Percentiles rank a stretch among this genome's conserved stretches.
phyloP scores from a whole-genome alignment of 2,329 filamentous ascomycete genomes.

The Lecanicillium sp. region DNA sequence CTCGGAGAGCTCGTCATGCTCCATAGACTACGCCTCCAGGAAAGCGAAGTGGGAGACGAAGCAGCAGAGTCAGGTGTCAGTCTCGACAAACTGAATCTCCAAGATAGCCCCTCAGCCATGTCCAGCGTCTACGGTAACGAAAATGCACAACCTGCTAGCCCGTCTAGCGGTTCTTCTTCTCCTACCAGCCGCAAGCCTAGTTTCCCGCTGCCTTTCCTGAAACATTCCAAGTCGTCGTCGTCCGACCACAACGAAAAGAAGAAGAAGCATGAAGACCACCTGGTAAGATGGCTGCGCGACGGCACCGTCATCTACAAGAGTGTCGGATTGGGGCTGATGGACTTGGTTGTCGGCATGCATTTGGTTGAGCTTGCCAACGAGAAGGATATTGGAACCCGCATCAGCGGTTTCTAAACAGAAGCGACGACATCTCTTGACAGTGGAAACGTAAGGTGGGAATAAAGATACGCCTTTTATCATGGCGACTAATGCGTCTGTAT shows the following conservation, averaged over 20 bases:
- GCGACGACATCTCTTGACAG: neutral
- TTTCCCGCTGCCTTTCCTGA: constrained; percentile 24
- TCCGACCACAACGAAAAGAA: constrained; percentile 22
- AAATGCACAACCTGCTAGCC: constrained; percentile 20
- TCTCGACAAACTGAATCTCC: constrained; percentile 24
- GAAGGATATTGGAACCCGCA: constrained; percentile 44
- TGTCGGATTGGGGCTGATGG: constrained; percentile 60
- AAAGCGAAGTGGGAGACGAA: constrained; percentile 28
- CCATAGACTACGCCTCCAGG: constrained; percentile 34
- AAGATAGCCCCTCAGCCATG: constrained; percentile 28
- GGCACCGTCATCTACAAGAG: constrained; percentile 65
- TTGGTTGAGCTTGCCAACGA: constrained; percentile 47
- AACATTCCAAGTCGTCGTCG: constrained; percentile 17
- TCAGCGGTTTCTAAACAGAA: constrained; percentile 42
- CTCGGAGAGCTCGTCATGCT: constrained; percentile 72
- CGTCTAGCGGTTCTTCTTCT: constrained; percentile 21
- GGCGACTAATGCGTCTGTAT: too few relatives aligned
- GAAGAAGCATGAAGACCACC: constrained; percentile 38
- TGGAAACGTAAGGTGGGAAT: too few relatives aligned
- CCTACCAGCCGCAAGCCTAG: constrained; percentile 21
- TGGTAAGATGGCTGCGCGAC: constrained; percentile 48
- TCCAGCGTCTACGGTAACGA: constrained; percentile 28
- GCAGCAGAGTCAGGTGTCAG: constrained; percentile 20
- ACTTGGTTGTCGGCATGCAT: constrained; percentile 53
- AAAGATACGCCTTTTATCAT: too few relatives aligned